Percentiles rank a stretch among this genome's conserved stretches.
Conservation (phyloP, 1,139 yeast genomes). For the Magnusiomyces tetraspermus region DNA sequence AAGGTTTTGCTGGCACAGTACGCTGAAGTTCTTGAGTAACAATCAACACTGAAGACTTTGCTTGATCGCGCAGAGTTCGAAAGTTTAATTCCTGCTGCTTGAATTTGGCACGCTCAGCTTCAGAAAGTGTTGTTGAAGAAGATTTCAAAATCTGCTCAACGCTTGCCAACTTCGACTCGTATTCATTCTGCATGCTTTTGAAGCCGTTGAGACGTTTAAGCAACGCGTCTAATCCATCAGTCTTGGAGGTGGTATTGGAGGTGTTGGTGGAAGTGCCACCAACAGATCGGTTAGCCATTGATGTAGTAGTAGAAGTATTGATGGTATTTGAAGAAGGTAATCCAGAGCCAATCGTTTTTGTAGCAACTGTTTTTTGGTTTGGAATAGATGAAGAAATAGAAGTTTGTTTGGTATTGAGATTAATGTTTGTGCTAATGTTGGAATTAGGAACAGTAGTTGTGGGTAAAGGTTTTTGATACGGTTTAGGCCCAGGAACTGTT, state of each 20-base stretch:
- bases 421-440: no score
- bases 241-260: not conserved
- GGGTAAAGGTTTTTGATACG: no score
- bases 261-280: not conserved
- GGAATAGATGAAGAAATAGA: no score
- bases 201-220: conserved; percentile 19
- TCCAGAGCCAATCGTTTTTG: no score
- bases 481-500: no score
- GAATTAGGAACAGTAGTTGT: no score
- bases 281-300: not conserved
- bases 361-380: no score
- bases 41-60: conserved; percentile 20
- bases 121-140: conserved; percentile 19
- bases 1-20: not conserved
- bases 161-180: conserved; percentile 18
- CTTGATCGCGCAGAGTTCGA: conserved; percentile 23
- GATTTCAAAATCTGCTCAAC: conserved; percentile 21
- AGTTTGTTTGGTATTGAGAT: no score
- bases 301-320: not conserved
- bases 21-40: conserved; percentile 28
- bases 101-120: conserved; percentile 17
- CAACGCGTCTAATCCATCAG: not conserved
- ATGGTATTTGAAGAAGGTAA: no score
- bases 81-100: conserved; percentile 21
- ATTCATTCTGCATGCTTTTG: conserved; percentile 16